Percentiles rank a stretch among this genome's conserved stretches.
Evolutionary conservation across 768 basidiomycete species (phyloP).

Genomic region (Postia placenta): DNA sequence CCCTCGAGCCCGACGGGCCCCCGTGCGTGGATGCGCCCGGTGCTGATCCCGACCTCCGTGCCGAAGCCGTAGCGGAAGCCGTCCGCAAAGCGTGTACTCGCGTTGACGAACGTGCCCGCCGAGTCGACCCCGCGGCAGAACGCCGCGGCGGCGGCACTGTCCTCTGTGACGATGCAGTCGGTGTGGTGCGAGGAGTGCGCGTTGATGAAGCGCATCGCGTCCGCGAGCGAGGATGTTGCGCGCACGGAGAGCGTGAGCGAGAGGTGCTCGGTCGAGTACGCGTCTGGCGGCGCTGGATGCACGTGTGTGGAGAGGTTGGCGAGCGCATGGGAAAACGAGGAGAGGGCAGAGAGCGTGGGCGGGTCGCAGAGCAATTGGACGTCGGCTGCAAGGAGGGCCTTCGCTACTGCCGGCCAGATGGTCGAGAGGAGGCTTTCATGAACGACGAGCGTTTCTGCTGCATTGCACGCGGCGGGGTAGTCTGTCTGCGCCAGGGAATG

Average conservation of each 20-base stretch:
- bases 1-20: constrained; percentile 96
- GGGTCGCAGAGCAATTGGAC: constrained; percentile 82
- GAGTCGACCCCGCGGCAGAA: constrained; percentile 91
- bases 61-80: constrained; percentile 97
- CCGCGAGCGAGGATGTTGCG: constrained; percentile 59
- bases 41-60: constrained; percentile 96
- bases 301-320: constrained; percentile 42
- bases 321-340: constrained; percentile 24
- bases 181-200: constrained; percentile 93
- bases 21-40: constrained; percentile 92
- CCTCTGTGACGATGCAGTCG: constrained; percentile 87
- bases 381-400: constrained; percentile 56
- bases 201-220: constrained; percentile 88
- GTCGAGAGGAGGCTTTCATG: constrained; percentile 67
- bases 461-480: constrained; percentile 95
- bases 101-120: constrained; percentile 91
- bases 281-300: constrained; percentile 44
- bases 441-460: constrained; percentile 84
- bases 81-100: constrained; percentile 93
- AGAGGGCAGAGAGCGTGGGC: constrained; percentile 51
- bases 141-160: constrained; percentile 48
- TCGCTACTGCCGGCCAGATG: constrained; percentile 78
- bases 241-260: constrained; percentile 79
- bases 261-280: constrained; percentile 88
- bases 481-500: constrained; percentile 49